Base-by-base conservation (phyloP, 768 basidiomycete genomes). In the Lyophyllum semitale region DNA sequence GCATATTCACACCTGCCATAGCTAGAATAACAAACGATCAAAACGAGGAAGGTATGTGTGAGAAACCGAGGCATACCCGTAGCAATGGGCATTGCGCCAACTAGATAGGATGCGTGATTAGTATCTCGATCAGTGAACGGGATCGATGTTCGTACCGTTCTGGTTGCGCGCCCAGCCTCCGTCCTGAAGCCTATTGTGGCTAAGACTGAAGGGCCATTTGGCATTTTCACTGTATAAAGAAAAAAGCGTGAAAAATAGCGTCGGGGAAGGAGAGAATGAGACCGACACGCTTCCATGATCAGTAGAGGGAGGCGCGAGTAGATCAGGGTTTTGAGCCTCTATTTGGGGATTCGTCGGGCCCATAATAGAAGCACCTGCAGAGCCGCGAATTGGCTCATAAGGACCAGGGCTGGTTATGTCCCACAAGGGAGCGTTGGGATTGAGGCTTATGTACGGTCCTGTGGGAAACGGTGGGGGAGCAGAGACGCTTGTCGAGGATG, bases 121-220 rank as follows among this genome's bases (percentile, higher is more conserved):
- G 53, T 1, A 49, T 8, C 15, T 35, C 22, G 26, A 32, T 25
- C 43, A 25, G 11, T 20, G 13, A 13, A 32, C 8, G 49, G 45
- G 30, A 13, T 48, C 20, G 26, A 22, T 48, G 22, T 5, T 33
- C 74, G 13, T 45, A 80, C 81, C 62, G 51, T 83, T 83, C 66
- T 84, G 73, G 59, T 84, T 76, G 38, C 84, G 74, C 25, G 82
- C 81, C 84, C 84, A 86, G 0, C 84, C 84, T 12, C 84, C 84
- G 0, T 75, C 76, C 54, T 79, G 77, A 15, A 86, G 64, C n/a
- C 81, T 77, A 58, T 82, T 84, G 61, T 79, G 79, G 51, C 81
- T 83, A 38, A 84, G 62, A 54, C 68, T 66, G 63, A 84, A 82
- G 0, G 84, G 77, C 84, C 84, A 84, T 63, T 84, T 83, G 23